These are phyloP conservation scores for Pelargonium citronellum DNA, from an alignment of 441 rosid genomes.

Conservation along the genomic window DNA sequence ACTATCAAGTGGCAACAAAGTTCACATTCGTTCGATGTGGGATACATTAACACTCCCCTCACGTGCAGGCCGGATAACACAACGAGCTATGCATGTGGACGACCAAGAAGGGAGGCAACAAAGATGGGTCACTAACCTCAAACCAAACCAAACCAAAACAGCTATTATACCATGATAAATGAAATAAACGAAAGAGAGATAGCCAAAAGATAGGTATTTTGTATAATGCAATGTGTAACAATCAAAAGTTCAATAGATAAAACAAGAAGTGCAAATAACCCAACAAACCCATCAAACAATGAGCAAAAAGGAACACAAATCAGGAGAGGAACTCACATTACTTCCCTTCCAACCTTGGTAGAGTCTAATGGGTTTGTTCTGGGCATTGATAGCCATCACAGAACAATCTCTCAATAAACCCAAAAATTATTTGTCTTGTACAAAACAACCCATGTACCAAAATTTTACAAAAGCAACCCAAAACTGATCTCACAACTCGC, in stretches of 20 bases:
- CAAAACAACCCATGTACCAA: slow-evolving; percentile 3
- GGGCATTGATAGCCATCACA: slow-evolving; percentile 15
- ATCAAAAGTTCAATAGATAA: background rate
- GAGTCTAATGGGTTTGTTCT: slow-evolving; percentile 38
- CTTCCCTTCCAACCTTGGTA: slow-evolving; percentile 86
- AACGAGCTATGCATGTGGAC: too few relatives aligned
- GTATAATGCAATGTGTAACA: too few relatives aligned
- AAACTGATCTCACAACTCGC: background rate
- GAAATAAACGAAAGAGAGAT: too few relatives aligned
- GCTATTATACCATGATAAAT: too few relatives aligned
- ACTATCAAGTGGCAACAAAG: too few relatives aligned
- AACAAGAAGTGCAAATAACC: background rate
- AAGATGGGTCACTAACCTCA: too few relatives aligned
- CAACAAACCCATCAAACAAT: background rate
- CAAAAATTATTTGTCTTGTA: background rate
- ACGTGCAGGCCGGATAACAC: too few relatives aligned
- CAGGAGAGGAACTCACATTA: slow-evolving; percentile 45
- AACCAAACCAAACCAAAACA: too few relatives aligned
- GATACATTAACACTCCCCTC: too few relatives aligned
- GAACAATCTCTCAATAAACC: background rate
- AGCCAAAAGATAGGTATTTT: too few relatives aligned
- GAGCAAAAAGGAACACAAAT: background rate
- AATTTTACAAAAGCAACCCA: background rate
- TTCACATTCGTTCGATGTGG: too few relatives aligned
- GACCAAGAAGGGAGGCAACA: too few relatives aligned